These are phyloP conservation scores for Corallochytrium limacisporum DNA, from an alignment of 78 protist species.

Conservation along the genomic window DNA sequence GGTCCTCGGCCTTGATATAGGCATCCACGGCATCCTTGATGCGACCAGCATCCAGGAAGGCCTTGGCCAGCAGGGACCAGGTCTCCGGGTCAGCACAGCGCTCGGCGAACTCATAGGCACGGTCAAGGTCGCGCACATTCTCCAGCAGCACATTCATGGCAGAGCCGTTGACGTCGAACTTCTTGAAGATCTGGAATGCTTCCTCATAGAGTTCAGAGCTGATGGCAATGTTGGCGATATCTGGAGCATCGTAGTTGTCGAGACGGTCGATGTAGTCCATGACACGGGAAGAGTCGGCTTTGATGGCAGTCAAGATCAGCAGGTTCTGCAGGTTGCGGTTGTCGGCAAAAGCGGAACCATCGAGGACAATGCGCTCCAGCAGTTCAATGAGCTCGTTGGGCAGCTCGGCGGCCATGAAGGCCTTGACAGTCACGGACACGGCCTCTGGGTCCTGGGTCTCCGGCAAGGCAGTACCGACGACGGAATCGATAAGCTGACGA, in stretches of 20 bases:
- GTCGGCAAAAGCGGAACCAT: conserved; percentile 55
- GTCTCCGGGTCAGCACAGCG: conserved; percentile 72
- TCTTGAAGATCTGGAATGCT: conserved; percentile 94
- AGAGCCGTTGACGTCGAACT: conserved; percentile 62
- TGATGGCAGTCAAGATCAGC: conserved; percentile 94
- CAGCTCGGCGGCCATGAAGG: conserved; percentile 95
- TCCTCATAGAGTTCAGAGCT: conserved; percentile 83
- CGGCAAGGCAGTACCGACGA: conserved; percentile 94
- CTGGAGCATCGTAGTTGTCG: conserved; percentile 91
- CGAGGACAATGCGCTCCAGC: conserved; percentile 95
- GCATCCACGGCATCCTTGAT: conserved; percentile 58
- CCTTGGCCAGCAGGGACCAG: conserved; percentile 79
- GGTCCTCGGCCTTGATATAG: conserved; percentile 77
- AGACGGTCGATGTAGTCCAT: conserved; percentile 90
- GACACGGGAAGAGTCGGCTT: conserved; percentile 80
- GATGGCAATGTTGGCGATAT: conserved; percentile 88
- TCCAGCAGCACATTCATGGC: conserved; percentile 89
- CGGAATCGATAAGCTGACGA: conserved; percentile 47
- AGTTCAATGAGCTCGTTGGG: conserved; percentile 97
- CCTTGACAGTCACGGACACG: conserved; percentile 89
- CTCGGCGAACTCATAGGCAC: conserved; percentile 94
- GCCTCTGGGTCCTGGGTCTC: conserved; percentile 76
- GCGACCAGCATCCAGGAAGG: conserved; percentile 69
- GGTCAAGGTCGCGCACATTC: conserved; percentile 54
- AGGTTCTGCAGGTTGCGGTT: conserved; percentile 95